phyloP scores from a whole-genome alignment of 345 rosid genomes.

The Passiflora organensis region DNA sequence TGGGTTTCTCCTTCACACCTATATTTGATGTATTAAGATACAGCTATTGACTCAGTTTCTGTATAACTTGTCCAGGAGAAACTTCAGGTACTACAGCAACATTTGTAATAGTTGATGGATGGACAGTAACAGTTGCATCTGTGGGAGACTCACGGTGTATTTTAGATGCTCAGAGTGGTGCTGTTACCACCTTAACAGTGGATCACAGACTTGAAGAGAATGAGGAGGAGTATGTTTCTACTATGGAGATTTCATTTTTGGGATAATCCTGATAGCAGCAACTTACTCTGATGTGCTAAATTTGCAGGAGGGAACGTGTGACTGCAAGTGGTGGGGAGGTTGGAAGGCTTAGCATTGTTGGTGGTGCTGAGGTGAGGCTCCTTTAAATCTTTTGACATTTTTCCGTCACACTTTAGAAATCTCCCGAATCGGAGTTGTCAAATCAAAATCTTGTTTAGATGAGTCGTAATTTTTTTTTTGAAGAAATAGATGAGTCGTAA shows the following conservation, averaged over 20 bases:
- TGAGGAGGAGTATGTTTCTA: slow-evolving; percentile 59
- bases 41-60: slow-evolving; percentile 12
- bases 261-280: slow-evolving; percentile 3
- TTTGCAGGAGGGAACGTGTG: slow-evolving; percentile 76
- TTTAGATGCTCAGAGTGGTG: slow-evolving; percentile 68
- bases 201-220: slow-evolving; percentile 94
- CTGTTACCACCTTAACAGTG: slow-evolving; percentile 65
- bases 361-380: slow-evolving; percentile 66
- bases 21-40: slow-evolving; percentile 5
- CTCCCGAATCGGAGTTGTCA: neutral
- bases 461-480: neutral
- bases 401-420: neutral
- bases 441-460: neutral
- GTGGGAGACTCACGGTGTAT: slow-evolving; percentile 94
- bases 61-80: slow-evolving; percentile 51
- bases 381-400: slow-evolving; percentile 1
- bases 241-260: slow-evolving; percentile 8
- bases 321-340: slow-evolving; percentile 99
- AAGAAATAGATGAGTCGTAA: neutral
- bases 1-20: neutral
- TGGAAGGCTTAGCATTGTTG: slow-evolving; percentile 78
- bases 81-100: slow-evolving; percentile 94
- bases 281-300: slow-evolving; percentile 2
- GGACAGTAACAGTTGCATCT: slow-evolving; percentile 92
- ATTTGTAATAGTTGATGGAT: slow-evolving; percentile 80